Evolutionary conservation across 345 rosid species (phyloP).

Genomic region (Rubroshorea leprosula): DNA sequence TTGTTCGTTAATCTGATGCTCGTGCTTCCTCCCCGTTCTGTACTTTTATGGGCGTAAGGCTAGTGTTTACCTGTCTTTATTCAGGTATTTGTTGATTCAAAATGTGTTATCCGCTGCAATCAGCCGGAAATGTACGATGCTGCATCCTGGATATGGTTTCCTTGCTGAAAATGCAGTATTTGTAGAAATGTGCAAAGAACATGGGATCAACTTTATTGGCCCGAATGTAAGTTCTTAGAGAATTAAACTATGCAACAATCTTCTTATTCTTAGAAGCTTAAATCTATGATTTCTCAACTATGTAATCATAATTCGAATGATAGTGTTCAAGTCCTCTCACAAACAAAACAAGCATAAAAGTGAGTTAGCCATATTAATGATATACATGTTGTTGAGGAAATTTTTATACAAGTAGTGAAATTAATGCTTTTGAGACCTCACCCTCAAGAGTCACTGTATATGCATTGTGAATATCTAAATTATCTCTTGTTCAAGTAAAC

Average conservation of each 20-base stretch:
- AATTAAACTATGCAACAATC: neutral
- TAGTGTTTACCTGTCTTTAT: slow-evolving; percentile 11
- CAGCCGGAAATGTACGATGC: slow-evolving; percentile 87
- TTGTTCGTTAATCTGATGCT: neutral
- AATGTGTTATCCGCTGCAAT: slow-evolving; percentile 94
- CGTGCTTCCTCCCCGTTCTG: too few relatives aligned
- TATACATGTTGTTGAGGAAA: too few relatives aligned
- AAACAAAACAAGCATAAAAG: too few relatives aligned
- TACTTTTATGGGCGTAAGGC: neutral
- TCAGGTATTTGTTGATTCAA: slow-evolving; percentile 75
- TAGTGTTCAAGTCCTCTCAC: too few relatives aligned
- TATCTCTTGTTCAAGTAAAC: too few relatives aligned
- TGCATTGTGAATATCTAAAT: too few relatives aligned
- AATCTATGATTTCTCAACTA: neutral
- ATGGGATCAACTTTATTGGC: slow-evolving; percentile 92
- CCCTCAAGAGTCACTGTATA: too few relatives aligned
- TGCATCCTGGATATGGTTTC: slow-evolving; percentile 99
- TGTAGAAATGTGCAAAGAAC: slow-evolving; percentile 96
- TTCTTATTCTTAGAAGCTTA: neutral
- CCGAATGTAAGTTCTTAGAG: slow-evolving; percentile 62
- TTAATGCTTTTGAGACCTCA: too few relatives aligned
- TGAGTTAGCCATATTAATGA: too few relatives aligned
- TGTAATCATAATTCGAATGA: too few relatives aligned
- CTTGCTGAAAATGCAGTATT: slow-evolving; percentile 94
- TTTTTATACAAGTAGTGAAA: too few relatives aligned